Evolutionary conservation across 2,329 filamentous ascomycete genomes (phyloP).

Genomic region (Onygena corvina): DNA sequence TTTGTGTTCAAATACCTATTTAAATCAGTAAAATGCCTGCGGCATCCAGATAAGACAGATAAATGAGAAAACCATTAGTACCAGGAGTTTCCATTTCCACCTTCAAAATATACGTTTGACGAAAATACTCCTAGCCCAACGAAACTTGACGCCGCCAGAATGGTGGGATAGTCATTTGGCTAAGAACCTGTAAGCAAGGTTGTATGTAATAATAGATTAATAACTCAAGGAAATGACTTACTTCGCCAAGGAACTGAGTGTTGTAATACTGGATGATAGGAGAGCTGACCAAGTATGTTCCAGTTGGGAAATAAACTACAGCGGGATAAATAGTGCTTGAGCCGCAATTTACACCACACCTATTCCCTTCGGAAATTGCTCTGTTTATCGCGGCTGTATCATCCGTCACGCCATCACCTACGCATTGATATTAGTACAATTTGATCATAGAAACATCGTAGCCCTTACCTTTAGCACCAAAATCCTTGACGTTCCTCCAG

Average conservation of each 20-base stretch:
- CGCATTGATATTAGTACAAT: not conserved
- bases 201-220: not conserved
- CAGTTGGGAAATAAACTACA: constrained; percentile 67
- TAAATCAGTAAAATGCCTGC: not conserved
- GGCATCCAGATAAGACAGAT: not conserved
- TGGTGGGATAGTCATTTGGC: constrained; percentile 15
- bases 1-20: constrained; percentile 11
- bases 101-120: constrained; percentile 17
- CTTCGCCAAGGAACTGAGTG: constrained; percentile 18
- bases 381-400: constrained; percentile 80
- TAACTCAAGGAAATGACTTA: not conserved
- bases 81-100: constrained; percentile 13
- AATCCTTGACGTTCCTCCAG: constrained; percentile 66
- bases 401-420: constrained; percentile 54
- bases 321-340: constrained; percentile 70
- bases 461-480: constrained; percentile 41
- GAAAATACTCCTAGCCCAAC: constrained; percentile 18
- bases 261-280: constrained; percentile 20
- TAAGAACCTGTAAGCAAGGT: not conserved
- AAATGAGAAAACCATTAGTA: not conserved
- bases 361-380: constrained; percentile 49
- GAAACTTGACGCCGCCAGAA: constrained; percentile 18
- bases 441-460: not conserved
- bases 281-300: constrained; percentile 19
- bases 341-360: constrained; percentile 71